These are phyloP conservation scores for Scleroderma citrinum DNA, from an alignment of 768 basidiomycete genomes.

Conservation along the genomic window DNA sequence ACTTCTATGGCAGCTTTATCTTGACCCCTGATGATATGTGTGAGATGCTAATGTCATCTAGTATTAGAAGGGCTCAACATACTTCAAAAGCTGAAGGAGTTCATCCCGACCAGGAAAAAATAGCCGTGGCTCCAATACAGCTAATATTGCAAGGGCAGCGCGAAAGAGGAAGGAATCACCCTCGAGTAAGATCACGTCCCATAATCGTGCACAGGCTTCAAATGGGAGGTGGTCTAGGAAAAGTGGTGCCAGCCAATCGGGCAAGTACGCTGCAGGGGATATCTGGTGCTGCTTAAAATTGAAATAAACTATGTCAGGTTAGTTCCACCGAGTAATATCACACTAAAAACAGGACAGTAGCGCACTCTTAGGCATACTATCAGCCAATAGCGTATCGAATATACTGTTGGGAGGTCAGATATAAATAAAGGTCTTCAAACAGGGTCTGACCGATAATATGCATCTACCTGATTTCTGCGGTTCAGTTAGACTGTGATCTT, in stretches of 20 bases:
- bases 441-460: conserved; percentile 70
- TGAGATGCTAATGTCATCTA: neutral
- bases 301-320: conserved; percentile 62
- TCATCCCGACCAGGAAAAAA: conserved; percentile 85
- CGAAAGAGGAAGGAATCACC: conserved; percentile 90
- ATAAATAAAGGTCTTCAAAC: neutral
- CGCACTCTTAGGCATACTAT: conserved; percentile 88
- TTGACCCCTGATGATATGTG: conserved; percentile 50
- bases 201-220: conserved; percentile 82
- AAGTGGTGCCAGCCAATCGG: conserved; percentile 74
- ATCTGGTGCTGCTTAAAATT: conserved; percentile 94
- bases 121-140: conserved; percentile 75
- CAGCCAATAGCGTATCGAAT: conserved; percentile 87
- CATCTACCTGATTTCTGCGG: conserved; percentile 59
- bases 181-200: conserved; percentile 84
- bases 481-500: conserved; percentile 24
- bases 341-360: neutral
- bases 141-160: conserved; percentile 74
- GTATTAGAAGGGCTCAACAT: conserved; percentile 12
- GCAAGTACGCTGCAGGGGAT: conserved; percentile 78
- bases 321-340: neutral
- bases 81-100: conserved; percentile 74
- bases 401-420: conserved; percentile 46
- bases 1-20: conserved; percentile 80
- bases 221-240: conserved; percentile 87